These are phyloP conservation scores for Elsinoe fawcettii DNA, from an alignment of 2,329 filamentous ascomycete species.

Conservation along the genomic window DNA sequence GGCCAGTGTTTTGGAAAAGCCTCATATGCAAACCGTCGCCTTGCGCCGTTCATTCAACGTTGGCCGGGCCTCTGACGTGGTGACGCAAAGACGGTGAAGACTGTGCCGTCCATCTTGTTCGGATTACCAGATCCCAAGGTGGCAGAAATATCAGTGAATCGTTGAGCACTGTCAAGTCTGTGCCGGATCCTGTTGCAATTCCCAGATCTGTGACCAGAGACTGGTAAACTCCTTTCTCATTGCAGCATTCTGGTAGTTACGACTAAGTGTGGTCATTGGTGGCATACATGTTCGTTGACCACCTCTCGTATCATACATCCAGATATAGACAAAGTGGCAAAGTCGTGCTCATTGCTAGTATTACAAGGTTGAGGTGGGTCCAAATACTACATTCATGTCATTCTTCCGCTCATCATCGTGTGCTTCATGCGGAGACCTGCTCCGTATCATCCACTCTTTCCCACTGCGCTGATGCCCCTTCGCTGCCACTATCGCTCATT, in stretches of 20 bases:
- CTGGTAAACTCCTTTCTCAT: too few species aligned
- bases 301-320: background rate
- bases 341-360: constrained; percentile 1
- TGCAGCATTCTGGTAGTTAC: too few species aligned
- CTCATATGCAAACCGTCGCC: constrained; percentile 7
- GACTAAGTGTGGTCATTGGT: too few species aligned
- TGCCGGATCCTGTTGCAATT: too few species aligned
- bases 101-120: too few species aligned
- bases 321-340: background rate
- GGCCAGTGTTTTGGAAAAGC: background rate
- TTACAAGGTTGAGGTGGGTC: constrained; percentile 17
- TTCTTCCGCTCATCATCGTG: constrained; percentile 15
- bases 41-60: background rate
- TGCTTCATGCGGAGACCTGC: constrained; percentile 19
- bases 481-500: constrained; percentile 21
- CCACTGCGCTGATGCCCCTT: constrained; percentile 33
- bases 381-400: constrained; percentile 14
- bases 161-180: too few species aligned
- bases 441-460: constrained; percentile 35
- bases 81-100: background rate
- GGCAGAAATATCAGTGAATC: too few species aligned
- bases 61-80: background rate
- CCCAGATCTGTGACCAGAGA: too few species aligned
- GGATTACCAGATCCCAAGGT: too few species aligned
- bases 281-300: background rate